Percentiles rank a stretch among this genome's conserved stretches.
phyloP scores from a whole-genome alignment of 2,329 filamentous ascomycete genomes.

The Leptographium radiaticola region DNA sequence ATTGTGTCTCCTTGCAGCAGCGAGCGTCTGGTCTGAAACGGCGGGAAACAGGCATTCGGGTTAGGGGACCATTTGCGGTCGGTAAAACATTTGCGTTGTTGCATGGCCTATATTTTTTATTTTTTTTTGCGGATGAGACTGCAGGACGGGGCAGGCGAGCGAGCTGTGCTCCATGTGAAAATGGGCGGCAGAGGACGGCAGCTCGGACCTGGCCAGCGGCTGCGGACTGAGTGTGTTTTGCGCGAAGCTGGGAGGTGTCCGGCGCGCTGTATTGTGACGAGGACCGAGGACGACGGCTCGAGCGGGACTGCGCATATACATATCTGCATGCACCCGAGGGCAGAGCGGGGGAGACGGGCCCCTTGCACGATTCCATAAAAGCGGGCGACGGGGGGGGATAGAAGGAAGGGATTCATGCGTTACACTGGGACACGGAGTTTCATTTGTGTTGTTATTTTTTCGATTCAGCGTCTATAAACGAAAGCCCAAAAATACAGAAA shows the following conservation, averaged over 20 bases:
- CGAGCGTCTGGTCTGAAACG: conserved; percentile 4
- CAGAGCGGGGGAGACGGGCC: not conserved
- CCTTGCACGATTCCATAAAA: not conserved
- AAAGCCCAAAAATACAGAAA: not conserved
- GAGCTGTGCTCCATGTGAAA: too few relatives aligned
- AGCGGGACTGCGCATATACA: too few relatives aligned
- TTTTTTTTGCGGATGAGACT: not conserved
- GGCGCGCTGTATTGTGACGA: too few relatives aligned
- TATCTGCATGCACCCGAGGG: too few relatives aligned
- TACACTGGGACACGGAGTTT: not conserved
- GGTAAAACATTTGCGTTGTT: not conserved
- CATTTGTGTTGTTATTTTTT: not conserved
- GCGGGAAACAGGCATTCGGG: conserved; percentile 2
- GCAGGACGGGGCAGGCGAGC: too few relatives aligned
- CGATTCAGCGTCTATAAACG: not conserved
- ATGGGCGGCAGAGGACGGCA: too few relatives aligned
- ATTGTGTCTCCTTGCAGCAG: conserved; percentile 1
- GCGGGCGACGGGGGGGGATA: not conserved
- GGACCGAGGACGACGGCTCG: too few relatives aligned
- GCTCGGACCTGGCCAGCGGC: too few relatives aligned
- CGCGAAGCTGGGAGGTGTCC: too few relatives aligned
- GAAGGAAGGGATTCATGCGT: not conserved
- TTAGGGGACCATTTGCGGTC: not conserved
- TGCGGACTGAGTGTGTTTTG: too few relatives aligned
- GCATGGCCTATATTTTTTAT: not conserved